Evolutionary conservation across 1,139 yeast genomes (phyloP).

Genomic region (Scheffersomyces stambukii): DNA sequence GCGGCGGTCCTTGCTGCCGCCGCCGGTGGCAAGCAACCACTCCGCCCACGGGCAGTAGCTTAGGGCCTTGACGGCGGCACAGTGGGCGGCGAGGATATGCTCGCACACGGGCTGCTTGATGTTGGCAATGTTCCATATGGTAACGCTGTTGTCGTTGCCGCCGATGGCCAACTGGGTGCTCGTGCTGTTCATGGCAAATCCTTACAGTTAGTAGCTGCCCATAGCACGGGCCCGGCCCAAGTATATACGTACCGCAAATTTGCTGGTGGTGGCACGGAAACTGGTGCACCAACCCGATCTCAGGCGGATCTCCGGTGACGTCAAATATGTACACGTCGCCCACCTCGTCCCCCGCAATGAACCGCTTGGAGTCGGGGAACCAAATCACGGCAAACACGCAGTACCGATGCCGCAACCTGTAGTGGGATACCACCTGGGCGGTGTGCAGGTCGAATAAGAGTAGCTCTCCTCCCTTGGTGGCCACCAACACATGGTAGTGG

Average conservation of each 20-base stretch:
- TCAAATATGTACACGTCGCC: slow-evolving; percentile 51
- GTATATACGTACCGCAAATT: slow-evolving; percentile 52
- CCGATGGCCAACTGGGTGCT: slow-evolving; percentile 60
- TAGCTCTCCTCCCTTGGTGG: slow-evolving; percentile 33
- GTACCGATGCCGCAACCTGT: slow-evolving; percentile 9
- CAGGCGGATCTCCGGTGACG: slow-evolving; percentile 2
- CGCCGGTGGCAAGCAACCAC: slow-evolving; percentile 41
- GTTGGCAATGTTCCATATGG: slow-evolving; percentile 58
- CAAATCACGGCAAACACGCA: slow-evolving; percentile 63
- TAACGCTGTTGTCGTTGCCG: slow-evolving; percentile 67
- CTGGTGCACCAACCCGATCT: slow-evolving; percentile 12
- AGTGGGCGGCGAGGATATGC: slow-evolving; percentile 41
- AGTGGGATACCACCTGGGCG: slow-evolving; percentile 8
- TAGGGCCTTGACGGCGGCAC: slow-evolving; percentile 42
- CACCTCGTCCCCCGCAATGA: slow-evolving; percentile 65
- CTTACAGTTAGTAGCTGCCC: slow-evolving; percentile 20
- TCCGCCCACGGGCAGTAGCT: slow-evolving; percentile 45
- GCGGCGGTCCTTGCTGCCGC: slow-evolving; percentile 40
- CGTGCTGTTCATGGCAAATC: slow-evolving; percentile 50
- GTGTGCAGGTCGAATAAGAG: slow-evolving; percentile 17
- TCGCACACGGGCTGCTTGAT: slow-evolving; percentile 36
- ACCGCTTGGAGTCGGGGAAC: slow-evolving; percentile 42
- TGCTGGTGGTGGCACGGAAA: slow-evolving; percentile 60
- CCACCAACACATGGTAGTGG: slow-evolving; percentile 49
- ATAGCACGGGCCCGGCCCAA: slow-evolving; percentile 4